phyloP scores from a whole-genome alignment of 208 protist species.

The Wallacemonas sp. region DNA sequence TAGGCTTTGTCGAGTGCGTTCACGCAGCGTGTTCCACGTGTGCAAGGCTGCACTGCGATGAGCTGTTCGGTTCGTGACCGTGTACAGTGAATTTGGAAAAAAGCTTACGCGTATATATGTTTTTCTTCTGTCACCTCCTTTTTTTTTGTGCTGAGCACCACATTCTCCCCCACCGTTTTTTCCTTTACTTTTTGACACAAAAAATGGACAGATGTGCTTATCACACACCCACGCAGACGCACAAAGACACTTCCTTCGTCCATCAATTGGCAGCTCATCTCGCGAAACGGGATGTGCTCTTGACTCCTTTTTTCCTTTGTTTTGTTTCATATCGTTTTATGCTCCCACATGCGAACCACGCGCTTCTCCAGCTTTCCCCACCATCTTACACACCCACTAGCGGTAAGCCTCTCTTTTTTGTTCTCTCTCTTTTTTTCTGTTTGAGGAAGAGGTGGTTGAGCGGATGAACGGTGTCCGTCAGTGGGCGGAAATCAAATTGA shows the following conservation, averaged over 20 bases:
- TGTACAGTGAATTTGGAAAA: neutral
- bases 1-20: too few species aligned
- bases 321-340: neutral
- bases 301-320: neutral
- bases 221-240: neutral
- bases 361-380: neutral
- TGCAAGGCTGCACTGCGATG: too few species aligned
- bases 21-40: too few species aligned
- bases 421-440: too few species aligned
- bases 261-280: neutral
- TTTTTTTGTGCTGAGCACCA: constrained; percentile 11
- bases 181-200: neutral
- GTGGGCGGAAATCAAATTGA: too few species aligned
- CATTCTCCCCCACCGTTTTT: constrained; percentile 14
- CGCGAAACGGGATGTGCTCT: neutral
- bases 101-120: constrained; percentile 5
- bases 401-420: too few species aligned
- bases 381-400: neutral
- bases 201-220: neutral
- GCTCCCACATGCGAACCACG: neutral
- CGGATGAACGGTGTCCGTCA: too few species aligned
- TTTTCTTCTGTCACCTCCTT: constrained; percentile 9
- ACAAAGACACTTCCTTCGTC: neutral
- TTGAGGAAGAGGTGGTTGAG: too few species aligned
- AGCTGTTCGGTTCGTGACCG: neutral